Base-by-base conservation (phyloP, 2,329 filamentous ascomycete species). In the Ophioceras dolichostomum region DNA sequence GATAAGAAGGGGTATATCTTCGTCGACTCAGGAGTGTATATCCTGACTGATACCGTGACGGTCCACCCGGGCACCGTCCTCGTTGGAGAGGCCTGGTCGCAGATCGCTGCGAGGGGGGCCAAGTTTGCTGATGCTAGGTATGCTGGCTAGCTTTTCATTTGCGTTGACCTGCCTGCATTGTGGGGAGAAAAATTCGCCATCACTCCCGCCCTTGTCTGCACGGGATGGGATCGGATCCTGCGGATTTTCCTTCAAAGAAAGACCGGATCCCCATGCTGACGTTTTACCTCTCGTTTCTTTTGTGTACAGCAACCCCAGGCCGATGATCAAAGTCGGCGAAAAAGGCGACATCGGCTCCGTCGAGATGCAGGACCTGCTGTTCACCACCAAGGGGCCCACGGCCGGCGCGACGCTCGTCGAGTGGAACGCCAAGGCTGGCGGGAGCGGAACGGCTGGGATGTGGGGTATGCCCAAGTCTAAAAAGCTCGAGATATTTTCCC, bases 391-490 rank as follows among this genome's bases (percentile, higher is more conserved):
- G 45, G 81, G 81, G 1, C 59, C 76, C 4, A 73, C 73, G n/a
- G 72, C 79, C 2, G 82, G 82, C 38, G 77, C 74, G 5, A 75
- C 84, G 41, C 61, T 85, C 45, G 68, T 86, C 49, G 67, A 86
- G 51, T 86, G 79, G 79, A 85, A 85, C 51, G 60, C 84, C 24
- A 32, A 32, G 13, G 67, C 64, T 33, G 64, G 33, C 18, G 64
- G 64, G 12, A 67, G 64, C n/a, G 48, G 57, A 44, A 56, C 40
- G 38, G 66, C 39, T 1, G 40, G 37, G 13, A 32, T 48, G 10
- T 48, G 45, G 45, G 46, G 35, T 37, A 31, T 7, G 29, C 32
- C n/a, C n/a, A n/a, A n/a, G n/a, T n/a, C n/a, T n/a, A n/a, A n/a
- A n/a, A n/a, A 17, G 13, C 13, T 12, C 7, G 5, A 12, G 14